Base-by-base conservation (phyloP, 2,329 filamentous ascomycete species). In the Trichoderma endophyticum region DNA sequence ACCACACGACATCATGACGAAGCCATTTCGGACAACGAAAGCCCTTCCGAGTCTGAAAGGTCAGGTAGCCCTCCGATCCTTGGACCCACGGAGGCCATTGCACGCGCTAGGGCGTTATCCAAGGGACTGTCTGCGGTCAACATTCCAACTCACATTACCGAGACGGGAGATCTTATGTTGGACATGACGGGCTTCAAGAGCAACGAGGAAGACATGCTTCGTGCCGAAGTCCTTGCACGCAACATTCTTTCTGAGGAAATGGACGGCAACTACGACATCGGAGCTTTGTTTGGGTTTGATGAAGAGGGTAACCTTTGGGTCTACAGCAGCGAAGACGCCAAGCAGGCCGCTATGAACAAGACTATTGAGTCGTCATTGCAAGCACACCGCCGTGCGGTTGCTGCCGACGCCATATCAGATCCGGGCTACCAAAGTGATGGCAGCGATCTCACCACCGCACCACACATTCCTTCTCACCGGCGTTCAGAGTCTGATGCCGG, bases 241-340 rank as follows among this genome's bases (percentile, higher is more conserved):
- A 96, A 95, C 80, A 94, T 99, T 65, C 87, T 99, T 14, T 91
- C 94, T 0, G 94, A 99, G 79, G 95, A 98, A 82, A 84, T 98
- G 15, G 93, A 97, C 77, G 96, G 95, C 26, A 94, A 95, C 79
- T 98, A 98, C 80, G 96, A 99, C 79, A 97, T 99, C 77, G 96
- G 96, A 6, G 92, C 95, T 2, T 86, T 99, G 34, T 97, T 99
- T 77, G 96, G 95, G 14, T 95, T 96, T 59, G 96, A 99, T 79
- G 94, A 97, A 78, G 90, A 96, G 73, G 96, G 96, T 7, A 99
- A 99, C 77, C 86, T 99, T n/a, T 98, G 96, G 95, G 98, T 99
- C 75, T 99, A 99, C 83, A 96, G 94, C 82, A 98, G 95, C 77
- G 95, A 98, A 81, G 95, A 97, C 78, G 94, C 96, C 28, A 98